Percentiles rank a stretch among this genome's conserved stretches.
Conservation (phyloP, 140 eudicot genomes). For the Erigeron philadelphicus region DNA sequence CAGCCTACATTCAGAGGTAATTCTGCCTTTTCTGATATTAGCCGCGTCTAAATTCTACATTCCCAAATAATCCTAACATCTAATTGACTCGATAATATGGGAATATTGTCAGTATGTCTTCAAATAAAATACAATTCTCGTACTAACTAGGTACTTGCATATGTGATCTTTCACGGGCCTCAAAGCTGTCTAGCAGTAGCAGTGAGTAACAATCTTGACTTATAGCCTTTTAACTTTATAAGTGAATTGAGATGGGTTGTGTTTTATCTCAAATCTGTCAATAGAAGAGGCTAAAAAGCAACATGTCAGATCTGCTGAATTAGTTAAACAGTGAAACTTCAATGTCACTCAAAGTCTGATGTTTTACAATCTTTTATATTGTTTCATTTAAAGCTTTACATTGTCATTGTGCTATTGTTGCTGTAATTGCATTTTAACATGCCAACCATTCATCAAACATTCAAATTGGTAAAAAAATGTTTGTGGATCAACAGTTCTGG, state of each 20-base stretch:
- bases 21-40: not conserved
- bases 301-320: not conserved
- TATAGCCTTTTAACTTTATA: not conserved
- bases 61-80: not conserved
- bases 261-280: not conserved
- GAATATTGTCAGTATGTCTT: not conserved
- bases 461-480: not conserved
- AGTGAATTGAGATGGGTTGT: not conserved
- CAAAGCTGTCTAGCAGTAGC: not conserved
- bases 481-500: not conserved
- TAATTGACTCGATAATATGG: slow-evolving; percentile 1
- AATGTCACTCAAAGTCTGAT: not conserved
- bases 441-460: not conserved
- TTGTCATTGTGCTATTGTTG: not conserved
- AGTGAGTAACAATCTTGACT: not conserved
- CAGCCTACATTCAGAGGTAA: slow-evolving; percentile 52
- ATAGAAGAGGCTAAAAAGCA: not conserved
- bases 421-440: not conserved
- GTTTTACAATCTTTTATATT: too few relatives aligned
- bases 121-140: not conserved
- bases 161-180: not conserved
- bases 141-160: not conserved
- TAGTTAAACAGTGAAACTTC: not conserved
- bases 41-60: not conserved
- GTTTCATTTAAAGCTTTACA: not conserved